These are phyloP conservation scores for Fusarium sarcochroum DNA, from an alignment of 2,329 filamentous ascomycete genomes.

Conservation along the genomic window DNA sequence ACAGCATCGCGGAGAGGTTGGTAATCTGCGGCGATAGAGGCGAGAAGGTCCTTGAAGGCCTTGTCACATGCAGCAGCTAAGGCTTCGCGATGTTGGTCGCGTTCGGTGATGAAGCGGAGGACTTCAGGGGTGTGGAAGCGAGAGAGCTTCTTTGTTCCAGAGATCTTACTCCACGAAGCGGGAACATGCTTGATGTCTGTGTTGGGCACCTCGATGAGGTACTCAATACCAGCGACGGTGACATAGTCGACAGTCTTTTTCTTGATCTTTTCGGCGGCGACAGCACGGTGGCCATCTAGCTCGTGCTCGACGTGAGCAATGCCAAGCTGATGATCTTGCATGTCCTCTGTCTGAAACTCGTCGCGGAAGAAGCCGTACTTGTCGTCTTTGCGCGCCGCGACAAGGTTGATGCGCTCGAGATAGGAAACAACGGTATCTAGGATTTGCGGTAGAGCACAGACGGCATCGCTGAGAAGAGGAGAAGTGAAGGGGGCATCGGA, in stretches of 20 bases:
- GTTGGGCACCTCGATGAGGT: conserved; percentile 92
- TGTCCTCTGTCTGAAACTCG: conserved; percentile 87
- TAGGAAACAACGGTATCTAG: conserved; percentile 78
- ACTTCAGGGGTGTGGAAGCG: conserved; percentile 97
- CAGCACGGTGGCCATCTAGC: conserved; percentile 80
- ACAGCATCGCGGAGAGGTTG: conserved; percentile 91
- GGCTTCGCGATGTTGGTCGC: conserved; percentile 95
- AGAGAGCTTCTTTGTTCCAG: conserved; percentile 90
- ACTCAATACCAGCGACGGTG: conserved; percentile 92
- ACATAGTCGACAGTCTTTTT: conserved; percentile 81
- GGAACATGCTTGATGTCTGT: conserved; percentile 86
- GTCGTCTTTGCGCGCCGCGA: conserved; percentile 87
- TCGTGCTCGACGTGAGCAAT: conserved; percentile 95
- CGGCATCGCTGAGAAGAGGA: conserved; percentile 75
- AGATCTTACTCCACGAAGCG: conserved; percentile 95
- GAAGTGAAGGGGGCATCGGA: conserved; percentile 81
- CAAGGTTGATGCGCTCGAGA: conserved; percentile 86
- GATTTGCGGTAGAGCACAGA: conserved; percentile 83
- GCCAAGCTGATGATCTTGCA: conserved; percentile 88
- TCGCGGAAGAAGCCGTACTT: conserved; percentile 96
- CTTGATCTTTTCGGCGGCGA: conserved; percentile 79
- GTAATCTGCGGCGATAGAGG: conserved; percentile 84
- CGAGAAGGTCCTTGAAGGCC: conserved; percentile 81
- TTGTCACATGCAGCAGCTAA: conserved; percentile 91
- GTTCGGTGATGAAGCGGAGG: conserved; percentile 83